phyloP scores from a whole-genome alignment of 805 yeast genomes.

The Tetrapisispora phaffii region DNA sequence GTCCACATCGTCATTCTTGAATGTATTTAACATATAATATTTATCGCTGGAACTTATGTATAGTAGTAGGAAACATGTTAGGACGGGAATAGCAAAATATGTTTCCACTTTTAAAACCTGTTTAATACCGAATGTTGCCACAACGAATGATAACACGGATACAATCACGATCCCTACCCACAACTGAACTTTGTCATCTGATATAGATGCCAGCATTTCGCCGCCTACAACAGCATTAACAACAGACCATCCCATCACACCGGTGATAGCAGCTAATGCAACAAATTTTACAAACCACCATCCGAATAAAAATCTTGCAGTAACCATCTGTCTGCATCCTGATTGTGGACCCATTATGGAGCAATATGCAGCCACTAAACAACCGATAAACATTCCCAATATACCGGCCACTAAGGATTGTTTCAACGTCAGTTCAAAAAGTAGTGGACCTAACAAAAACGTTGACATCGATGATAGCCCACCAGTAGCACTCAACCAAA shows the following conservation, averaged over 20 bases:
- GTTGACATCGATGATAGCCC: slow-evolving; percentile 87
- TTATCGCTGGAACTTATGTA: slow-evolving; percentile 51
- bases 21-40: slow-evolving; percentile 29
- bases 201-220: slow-evolving; percentile 59
- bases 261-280: slow-evolving; percentile 59
- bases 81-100: slow-evolving; percentile 56
- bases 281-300: slow-evolving; percentile 77
- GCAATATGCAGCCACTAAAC: slow-evolving; percentile 72
- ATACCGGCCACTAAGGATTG: slow-evolving; percentile 56
- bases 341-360: slow-evolving; percentile 84
- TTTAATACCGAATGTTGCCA: slow-evolving; percentile 72
- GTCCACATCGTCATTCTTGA: slow-evolving; percentile 26
- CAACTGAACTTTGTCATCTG: slow-evolving; percentile 56
- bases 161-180: slow-evolving; percentile 69
- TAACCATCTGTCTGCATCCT: slow-evolving; percentile 83
- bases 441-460: slow-evolving; percentile 62
- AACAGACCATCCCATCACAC: slow-evolving; percentile 88
- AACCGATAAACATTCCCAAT: slow-evolving; percentile 57
- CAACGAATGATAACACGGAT: slow-evolving; percentile 49
- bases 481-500: slow-evolving; percentile 82
- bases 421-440: slow-evolving; percentile 58
- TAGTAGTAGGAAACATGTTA: slow-evolving; percentile 54
- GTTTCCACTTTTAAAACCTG: slow-evolving; percentile 62
- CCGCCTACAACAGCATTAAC: slow-evolving; percentile 88
- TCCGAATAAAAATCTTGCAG: slow-evolving; percentile 72